phyloP scores from a whole-genome alignment of 495 filamentous ascomycete genomes.

The Astrocystis sublimbata region DNA sequence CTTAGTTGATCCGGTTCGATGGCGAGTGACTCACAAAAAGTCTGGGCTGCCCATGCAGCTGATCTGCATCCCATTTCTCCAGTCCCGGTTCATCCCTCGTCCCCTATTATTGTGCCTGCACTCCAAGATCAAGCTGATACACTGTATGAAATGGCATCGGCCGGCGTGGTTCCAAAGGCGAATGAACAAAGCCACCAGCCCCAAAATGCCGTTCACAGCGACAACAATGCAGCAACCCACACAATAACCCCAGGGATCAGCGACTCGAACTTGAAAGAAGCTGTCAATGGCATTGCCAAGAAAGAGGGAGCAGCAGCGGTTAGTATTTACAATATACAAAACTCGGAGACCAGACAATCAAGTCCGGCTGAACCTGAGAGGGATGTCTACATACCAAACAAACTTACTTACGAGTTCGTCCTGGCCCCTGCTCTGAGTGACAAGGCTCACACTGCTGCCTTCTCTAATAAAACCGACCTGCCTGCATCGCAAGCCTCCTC shows the following conservation, averaged over 20 bases:
- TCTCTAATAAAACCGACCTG: conserved; percentile 25
- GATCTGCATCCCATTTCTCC: conserved; percentile 37
- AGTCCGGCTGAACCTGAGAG: conserved; percentile 38
- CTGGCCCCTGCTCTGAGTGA: conserved; percentile 32
- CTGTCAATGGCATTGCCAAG: conserved; percentile 16
- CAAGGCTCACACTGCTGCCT: conserved; percentile 28
- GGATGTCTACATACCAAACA: conserved; percentile 44
- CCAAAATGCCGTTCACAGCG: not conserved
- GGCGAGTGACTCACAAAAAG: conserved; percentile 36
- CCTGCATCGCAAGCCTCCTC: conserved; percentile 18
- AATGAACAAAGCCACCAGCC: not conserved
- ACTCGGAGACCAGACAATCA: conserved; percentile 21
- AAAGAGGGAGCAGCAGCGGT: conserved; percentile 19
- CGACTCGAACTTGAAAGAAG: conserved; percentile 23
- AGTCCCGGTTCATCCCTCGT: conserved; percentile 33
- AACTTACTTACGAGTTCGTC: conserved; percentile 42
- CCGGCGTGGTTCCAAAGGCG: not conserved
- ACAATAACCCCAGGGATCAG: not conserved
- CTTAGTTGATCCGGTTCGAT: conserved; percentile 22
- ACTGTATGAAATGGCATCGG: not conserved
- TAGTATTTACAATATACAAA: conserved; percentile 21
- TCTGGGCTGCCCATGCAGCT: conserved; percentile 43
- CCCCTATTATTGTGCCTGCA: conserved; percentile 38
- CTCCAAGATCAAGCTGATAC: conserved; percentile 41
- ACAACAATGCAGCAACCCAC: not conserved